Base-by-base conservation (phyloP, 2,329 filamentous ascomycete species). In the Epichloe hybrida region DNA sequence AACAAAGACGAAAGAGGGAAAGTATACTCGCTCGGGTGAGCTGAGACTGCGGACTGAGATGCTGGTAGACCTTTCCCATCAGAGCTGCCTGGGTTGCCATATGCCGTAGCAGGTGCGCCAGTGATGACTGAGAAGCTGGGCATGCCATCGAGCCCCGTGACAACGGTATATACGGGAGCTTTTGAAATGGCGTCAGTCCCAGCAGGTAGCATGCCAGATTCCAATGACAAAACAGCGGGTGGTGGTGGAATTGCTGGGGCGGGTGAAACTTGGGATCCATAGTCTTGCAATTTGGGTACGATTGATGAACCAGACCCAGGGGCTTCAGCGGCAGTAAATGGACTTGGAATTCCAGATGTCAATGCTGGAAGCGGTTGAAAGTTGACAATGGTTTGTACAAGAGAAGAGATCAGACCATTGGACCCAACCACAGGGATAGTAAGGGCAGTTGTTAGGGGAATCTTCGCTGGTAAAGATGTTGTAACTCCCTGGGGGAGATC, bases 331-430 rank as follows among this genome's bases (percentile, higher is more conserved):
- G 53, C 57, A 50, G 56, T 53, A 8, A 52, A 49, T 15, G 56
- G 50, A 27, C 52, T 48, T 4, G 49, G 23, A 6, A 55, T 46
- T n/a, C 58, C 52, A 17, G 55, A 47, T 5, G 48, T 44, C 20
- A 39, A 23, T 49, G 15, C 55, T 56, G 45, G 60, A 48, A 27
- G 45, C 38, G 52, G n/a, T 42, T 57, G 59, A 11, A 57, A 56
- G 27, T 65, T 53, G 21, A 68, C 55, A 34, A 68, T 55, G 12
- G 64, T 66, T 42, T 65, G 59, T 9, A 65, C 59, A 27, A 63
- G 54, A 13, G 65, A 56, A 2, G 65, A 66, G 1, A 55, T 55
- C n/a, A 59, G 50, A 6, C 65, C 64, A 55, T 68, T 58, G 11
- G 60, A 51, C 17, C 64, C 65, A 21, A 67, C 49, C 21, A 64